Base-by-base conservation (phyloP, 1,139 yeast genomes). In the Meyerozyma sp. region DNA sequence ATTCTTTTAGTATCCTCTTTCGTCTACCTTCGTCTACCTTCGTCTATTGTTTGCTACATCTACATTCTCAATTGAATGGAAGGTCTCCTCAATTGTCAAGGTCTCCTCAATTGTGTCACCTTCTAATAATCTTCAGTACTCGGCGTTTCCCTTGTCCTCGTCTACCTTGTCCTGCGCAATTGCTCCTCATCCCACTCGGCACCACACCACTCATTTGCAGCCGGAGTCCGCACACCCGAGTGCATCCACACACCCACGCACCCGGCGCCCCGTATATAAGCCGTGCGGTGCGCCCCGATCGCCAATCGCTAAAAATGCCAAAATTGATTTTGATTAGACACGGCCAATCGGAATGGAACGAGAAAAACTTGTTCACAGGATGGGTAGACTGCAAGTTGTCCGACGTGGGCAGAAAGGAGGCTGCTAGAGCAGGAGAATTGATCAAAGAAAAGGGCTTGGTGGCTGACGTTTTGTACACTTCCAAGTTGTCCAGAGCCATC, bases 291-390 rank as follows among this genome's bases (percentile, higher is more conserved):
- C 20, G 20, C 16, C 10, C 34, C 34, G 34, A n/a, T 30, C 16
- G 29, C 29, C 29, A 9, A 59, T 16, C 3, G 18, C 18, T 3
- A 16, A 16, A 49, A 52, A 73, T 73, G 77, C 87, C 84, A 61
- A 84, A 83, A 70, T 77, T 85, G 72, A 79, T 85, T 63, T 75
- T 85, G 68, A 87, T 85, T 59, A 85, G 98, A 81, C 98, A 91
- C 93, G 98, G 98, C 64, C 96, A 91, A 79, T 87, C 96, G 74
- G 97, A 88, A 71, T 91, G 97, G 97, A 91, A 91, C 73, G 96
- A 89, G 73, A 88, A 88, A 81, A 91, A 93, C 81, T 80, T 91
- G 60, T 93, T 93, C 84, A 91, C 98, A 68, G 98, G 98, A 64
- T 93, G 98, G 98, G 97, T 91, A 53, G 98, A 91, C 69, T 95